Percentiles rank a stretch among this genome's conserved stretches.
phyloP scores from a whole-genome alignment of 257 asterid species.

The Solanum raphanifolium region DNA sequence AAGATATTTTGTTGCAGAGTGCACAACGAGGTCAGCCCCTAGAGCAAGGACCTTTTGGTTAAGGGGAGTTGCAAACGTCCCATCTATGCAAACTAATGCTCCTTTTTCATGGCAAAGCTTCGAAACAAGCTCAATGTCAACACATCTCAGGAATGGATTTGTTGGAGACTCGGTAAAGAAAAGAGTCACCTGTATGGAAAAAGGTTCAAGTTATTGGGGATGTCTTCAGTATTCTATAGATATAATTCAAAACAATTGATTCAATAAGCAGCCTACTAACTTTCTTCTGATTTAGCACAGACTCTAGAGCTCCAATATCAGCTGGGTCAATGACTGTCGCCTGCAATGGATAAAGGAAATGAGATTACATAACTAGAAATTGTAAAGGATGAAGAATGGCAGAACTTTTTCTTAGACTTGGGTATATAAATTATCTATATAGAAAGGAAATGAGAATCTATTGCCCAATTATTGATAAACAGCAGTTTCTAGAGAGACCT shows the following conservation, averaged over 20 bases:
- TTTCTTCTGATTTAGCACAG: conserved; percentile 52
- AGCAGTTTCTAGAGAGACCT: not conserved
- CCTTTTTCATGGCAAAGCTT: conserved; percentile 87
- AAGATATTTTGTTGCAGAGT: conserved; percentile 82
- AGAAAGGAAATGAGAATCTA: too few relatives aligned
- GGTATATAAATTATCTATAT: not conserved
- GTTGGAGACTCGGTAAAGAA: conserved; percentile 94
- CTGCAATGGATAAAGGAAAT: conserved; percentile 24
- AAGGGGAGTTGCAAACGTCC: conserved; percentile 90
- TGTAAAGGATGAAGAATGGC: not conserved
- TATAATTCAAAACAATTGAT: not conserved
- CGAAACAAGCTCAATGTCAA: conserved; percentile 79
- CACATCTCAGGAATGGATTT: conserved; percentile 87
- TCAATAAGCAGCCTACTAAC: conserved; percentile 26
- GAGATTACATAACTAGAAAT: not conserved
- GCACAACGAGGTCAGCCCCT: conserved; percentile 86
- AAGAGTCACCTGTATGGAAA: conserved; percentile 59
- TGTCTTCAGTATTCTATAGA: not conserved
- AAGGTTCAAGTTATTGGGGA: not conserved
- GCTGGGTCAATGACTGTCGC: conserved; percentile 95
- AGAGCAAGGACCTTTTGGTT: conserved; percentile 92
- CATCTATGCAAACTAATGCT: conserved; percentile 72
- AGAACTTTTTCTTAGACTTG: not conserved
- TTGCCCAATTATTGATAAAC: not conserved
- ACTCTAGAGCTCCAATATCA: conserved; percentile 69